Base-by-base conservation (phyloP, 371 early-diverging fungal species). In the Blakeslea trispora region DNA sequence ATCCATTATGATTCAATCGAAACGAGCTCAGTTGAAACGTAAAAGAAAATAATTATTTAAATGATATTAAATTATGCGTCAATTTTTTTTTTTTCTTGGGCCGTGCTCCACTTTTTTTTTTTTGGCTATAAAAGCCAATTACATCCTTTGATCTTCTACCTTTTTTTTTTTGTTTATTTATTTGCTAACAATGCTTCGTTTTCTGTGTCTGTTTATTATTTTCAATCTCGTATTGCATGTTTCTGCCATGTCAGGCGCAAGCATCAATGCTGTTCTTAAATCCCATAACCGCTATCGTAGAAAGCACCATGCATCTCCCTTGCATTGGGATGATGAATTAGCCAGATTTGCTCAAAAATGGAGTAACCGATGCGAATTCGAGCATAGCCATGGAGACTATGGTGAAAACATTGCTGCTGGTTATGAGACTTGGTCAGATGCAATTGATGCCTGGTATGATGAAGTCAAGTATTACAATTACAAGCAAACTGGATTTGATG, bases 281-380 rank as follows among this genome's bases (percentile, higher is more conserved):
- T 24, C 62, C 11, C 80, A 79, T 48, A 84, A 84, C 68, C 61
- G 69, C 22, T 63, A 53, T 58, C 77, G 82, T 45, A 65, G 69
- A 0, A 64, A 45, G 5, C 81, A 84, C 52, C 63, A 65, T 14
- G 67, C 75, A 15, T 74, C 77, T 24, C 47, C 74, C 6, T 40
- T 84, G 51, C 71, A 47, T 17, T 84, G 81, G 81, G 73, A 68
- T 54, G 43, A 22, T 11, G 70, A 45, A 0, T 47, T 76, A 10
- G 85, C 75, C 28, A 47, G 35, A 0, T 80, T 71, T 50, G 82
- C 79, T n/a, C 73, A 78, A 57, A 63, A 72, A 13, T 80, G 74
- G 73, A 64, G 77, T 50, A 65, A 72, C 50, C 18, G 35, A 22
- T 84, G 81, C 51, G 19, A 51, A 17, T 81, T 76, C 45, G 19